Evolutionary conservation across 352 stramenopile species (phyloP).

Genomic region (Pythium vanterpoolii): DNA sequence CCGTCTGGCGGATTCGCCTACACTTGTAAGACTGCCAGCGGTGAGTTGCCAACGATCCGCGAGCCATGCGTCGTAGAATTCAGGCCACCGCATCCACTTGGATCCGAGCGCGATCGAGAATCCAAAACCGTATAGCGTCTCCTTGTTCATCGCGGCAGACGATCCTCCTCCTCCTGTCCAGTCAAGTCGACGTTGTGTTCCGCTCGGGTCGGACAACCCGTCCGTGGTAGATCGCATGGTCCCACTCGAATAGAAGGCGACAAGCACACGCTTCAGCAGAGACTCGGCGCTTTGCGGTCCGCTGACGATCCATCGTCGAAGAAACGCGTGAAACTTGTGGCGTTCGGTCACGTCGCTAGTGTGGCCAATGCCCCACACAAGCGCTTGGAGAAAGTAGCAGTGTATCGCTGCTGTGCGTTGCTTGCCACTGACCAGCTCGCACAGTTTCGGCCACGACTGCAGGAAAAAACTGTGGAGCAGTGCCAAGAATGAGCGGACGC

Average conservation of each 20-base stretch:
- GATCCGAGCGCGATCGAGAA: slow-evolving; percentile 69
- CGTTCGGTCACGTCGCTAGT: slow-evolving; percentile 43
- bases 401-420: slow-evolving; percentile 54
- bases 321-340: slow-evolving; percentile 60
- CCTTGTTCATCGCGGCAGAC: slow-evolving; percentile 15
- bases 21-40: not conserved
- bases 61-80: slow-evolving; percentile 59
- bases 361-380: slow-evolving; percentile 70
- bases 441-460: slow-evolving; percentile 55
- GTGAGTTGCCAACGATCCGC: slow-evolving; percentile 18
- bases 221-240: slow-evolving; percentile 20
- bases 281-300: slow-evolving; percentile 44
- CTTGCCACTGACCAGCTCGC: slow-evolving; percentile 54
- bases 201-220: not conserved
- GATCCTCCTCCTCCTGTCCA: slow-evolving; percentile 4
- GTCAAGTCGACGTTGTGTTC: slow-evolving; percentile 15
- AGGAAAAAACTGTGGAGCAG: slow-evolving; percentile 52
- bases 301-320: slow-evolving; percentile 53
- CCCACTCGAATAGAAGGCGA: slow-evolving; percentile 51
- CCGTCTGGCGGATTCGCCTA: not conserved
- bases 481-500: slow-evolving; percentile 28
- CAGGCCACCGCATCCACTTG: slow-evolving; percentile 70
- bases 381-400: slow-evolving; percentile 64
- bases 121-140: slow-evolving; percentile 60
- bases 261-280: slow-evolving; percentile 47